phyloP scores from a whole-genome alignment of 1,284 basidiomycete genomes.

The Cerrena zonata region DNA sequence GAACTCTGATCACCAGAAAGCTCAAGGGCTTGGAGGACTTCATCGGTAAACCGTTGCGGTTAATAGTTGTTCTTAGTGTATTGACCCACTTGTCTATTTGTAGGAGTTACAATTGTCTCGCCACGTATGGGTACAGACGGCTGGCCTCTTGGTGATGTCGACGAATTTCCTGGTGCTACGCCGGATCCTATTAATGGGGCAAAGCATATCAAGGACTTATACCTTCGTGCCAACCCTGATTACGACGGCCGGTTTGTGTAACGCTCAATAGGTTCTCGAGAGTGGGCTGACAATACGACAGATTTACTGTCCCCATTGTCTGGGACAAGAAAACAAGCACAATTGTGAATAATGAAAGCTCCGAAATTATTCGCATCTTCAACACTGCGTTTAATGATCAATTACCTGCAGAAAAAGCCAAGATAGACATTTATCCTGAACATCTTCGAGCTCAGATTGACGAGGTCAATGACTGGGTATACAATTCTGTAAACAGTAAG shows the following conservation, averaged over 20 bases:
- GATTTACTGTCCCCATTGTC: slow-evolving; percentile 86
- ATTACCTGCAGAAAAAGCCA: slow-evolving; percentile 59
- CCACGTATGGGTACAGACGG: slow-evolving; percentile 78
- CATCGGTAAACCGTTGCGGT: slow-evolving; percentile 55
- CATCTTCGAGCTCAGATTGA: slow-evolving; percentile 76
- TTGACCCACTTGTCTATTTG: not conserved
- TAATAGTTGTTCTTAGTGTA: not conserved
- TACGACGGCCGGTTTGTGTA: slow-evolving; percentile 58
- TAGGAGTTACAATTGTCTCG: slow-evolving; percentile 78
- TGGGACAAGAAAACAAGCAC: slow-evolving; percentile 90
- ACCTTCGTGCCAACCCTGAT: slow-evolving; percentile 68
- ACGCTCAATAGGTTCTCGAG: not conserved
- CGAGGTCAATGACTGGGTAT: slow-evolving; percentile 83
- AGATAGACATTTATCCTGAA: slow-evolving; percentile 83
- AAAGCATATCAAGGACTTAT: slow-evolving; percentile 80
- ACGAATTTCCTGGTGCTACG: slow-evolving; percentile 68
- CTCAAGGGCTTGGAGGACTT: slow-evolving; percentile 88
- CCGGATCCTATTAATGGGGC: slow-evolving; percentile 67
- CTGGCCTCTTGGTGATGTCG: slow-evolving; percentile 79
- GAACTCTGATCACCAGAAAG: slow-evolving; percentile 82
- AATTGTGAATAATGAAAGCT: slow-evolving; percentile 93
- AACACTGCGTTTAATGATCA: slow-evolving; percentile 79
- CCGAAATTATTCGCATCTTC: slow-evolving; percentile 90
- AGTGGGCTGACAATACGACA: slow-evolving; percentile 13
- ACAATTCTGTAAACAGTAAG: slow-evolving; percentile 75